A percentile compares a stretch with the other conserved stretches of the same genome.
phyloP scores from a whole-genome alignment of 768 basidiomycete species.

The Lentinula boryana region DNA sequence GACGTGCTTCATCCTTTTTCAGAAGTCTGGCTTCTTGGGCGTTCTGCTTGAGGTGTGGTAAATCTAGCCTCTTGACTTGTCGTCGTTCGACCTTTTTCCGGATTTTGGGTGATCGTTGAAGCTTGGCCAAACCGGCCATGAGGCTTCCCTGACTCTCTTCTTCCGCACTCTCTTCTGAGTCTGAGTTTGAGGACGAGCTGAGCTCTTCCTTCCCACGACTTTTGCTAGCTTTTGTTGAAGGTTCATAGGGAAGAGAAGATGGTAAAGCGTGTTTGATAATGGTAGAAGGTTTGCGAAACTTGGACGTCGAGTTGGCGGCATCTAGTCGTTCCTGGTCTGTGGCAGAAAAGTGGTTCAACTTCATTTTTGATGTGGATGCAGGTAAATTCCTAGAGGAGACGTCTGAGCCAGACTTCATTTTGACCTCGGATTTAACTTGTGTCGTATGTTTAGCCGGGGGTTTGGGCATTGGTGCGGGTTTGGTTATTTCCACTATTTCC shows the following conservation, averaged over 20 bases:
- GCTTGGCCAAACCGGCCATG: slow-evolving; percentile 48
- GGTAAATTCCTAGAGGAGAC: not conserved
- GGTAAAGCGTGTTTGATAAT: slow-evolving; percentile 15
- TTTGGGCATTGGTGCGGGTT: slow-evolving; percentile 12
- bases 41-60: slow-evolving; percentile 35
- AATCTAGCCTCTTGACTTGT: slow-evolving; percentile 57
- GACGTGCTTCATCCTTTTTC: slow-evolving; percentile 56
- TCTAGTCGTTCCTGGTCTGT: slow-evolving; percentile 31
- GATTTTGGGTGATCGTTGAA: slow-evolving; percentile 57
- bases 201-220: slow-evolving; percentile 21
- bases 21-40: slow-evolving; percentile 44
- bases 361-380: slow-evolving; percentile 3
- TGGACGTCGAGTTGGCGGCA: slow-evolving; percentile 29
- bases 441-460: not conserved
- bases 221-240: slow-evolving; percentile 2
- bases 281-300: slow-evolving; percentile 26
- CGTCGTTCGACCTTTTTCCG: slow-evolving; percentile 54
- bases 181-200: slow-evolving; percentile 36
- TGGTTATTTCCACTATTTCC: slow-evolving; percentile 37
- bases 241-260: slow-evolving; percentile 9
- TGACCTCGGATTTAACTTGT: not conserved
- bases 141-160: slow-evolving; percentile 38
- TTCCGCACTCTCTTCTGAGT: slow-evolving; percentile 33
- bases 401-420: not conserved
- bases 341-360: slow-evolving; percentile 16